Evolutionary conservation across 2,329 filamentous ascomycete genomes (phyloP).

Genomic region (Blastomyces parvus): DNA sequence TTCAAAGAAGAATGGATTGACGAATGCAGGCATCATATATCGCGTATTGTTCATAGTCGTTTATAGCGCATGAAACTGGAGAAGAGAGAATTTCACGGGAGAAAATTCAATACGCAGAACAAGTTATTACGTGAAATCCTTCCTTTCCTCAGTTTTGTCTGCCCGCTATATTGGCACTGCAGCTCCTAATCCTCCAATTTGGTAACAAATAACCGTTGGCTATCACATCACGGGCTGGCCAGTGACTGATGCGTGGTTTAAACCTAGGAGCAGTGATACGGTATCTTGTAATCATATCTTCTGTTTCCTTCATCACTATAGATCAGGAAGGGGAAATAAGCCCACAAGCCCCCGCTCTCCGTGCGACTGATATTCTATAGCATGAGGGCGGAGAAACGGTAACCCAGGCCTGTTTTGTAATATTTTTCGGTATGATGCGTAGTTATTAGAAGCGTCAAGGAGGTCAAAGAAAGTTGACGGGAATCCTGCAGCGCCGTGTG

Average conservation of each 20-base stretch:
- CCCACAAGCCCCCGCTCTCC: constrained; percentile 11
- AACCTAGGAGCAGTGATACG: not conserved
- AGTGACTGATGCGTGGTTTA: not conserved
- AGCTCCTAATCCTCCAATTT: not conserved
- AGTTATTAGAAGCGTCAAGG: constrained; percentile 27
- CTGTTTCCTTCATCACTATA: constrained; percentile 7
- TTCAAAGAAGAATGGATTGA: not conserved
- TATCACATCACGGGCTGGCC: not conserved
- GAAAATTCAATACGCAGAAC: not conserved
- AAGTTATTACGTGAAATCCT: not conserved
- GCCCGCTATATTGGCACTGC: constrained; percentile 1
- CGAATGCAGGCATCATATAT: constrained; percentile 1
- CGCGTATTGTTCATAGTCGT: not conserved
- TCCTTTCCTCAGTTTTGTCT: not conserved
- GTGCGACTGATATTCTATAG: constrained; percentile 22
- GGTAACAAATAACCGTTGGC: not conserved
- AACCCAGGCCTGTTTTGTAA: constrained; percentile 28
- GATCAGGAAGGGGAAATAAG: constrained; percentile 14
- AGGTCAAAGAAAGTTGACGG: constrained; percentile 19
- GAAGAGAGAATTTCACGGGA: not conserved
- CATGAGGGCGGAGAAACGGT: constrained; percentile 32
- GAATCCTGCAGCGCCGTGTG: not conserved
- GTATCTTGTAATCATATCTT: not conserved
- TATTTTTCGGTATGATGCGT: constrained; percentile 27
- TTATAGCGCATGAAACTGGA: not conserved